Conservation (phyloP, 768 basidiomycete genomes). For the Steccherinum ochraceum region DNA sequence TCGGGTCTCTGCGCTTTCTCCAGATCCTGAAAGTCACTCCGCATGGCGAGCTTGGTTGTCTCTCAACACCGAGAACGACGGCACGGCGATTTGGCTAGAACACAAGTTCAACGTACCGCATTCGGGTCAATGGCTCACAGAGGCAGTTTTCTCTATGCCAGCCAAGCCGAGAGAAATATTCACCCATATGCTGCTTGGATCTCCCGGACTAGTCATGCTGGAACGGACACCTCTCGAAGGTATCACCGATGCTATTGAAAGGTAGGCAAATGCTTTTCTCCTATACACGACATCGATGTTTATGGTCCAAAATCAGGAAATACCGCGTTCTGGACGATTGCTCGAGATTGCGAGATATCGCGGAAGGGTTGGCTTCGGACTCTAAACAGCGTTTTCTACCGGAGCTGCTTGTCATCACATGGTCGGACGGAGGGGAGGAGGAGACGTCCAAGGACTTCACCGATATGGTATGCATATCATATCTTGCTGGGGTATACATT, state of each 20-base stretch:
- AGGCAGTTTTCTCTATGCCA: conserved; percentile 57
- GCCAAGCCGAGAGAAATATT: conserved; percentile 18
- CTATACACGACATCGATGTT: not conserved
- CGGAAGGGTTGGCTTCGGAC: conserved; percentile 40
- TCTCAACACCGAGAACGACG: conserved; percentile 63
- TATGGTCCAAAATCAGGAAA: too few species aligned
- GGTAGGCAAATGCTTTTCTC: too few species aligned
- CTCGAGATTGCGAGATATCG: conserved; percentile 57
- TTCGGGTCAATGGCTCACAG: conserved; percentile 58
- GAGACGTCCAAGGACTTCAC: conserved; percentile 41
- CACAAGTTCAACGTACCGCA: conserved; percentile 65
- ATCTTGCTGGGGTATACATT: not conserved
- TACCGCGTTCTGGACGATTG: conserved; percentile 70
- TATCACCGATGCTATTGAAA: conserved; percentile 60
- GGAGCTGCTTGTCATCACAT: conserved; percentile 53
- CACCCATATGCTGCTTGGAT: conserved; percentile 11
- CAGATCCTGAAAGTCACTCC: conserved; percentile 20
- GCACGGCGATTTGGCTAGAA: conserved; percentile 77
- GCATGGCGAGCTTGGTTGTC: conserved; percentile 73
- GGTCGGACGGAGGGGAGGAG: conserved; percentile 42
- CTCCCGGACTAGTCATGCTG: conserved; percentile 68
- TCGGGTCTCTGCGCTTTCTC: conserved; percentile 27
- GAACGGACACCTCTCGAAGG: conserved; percentile 65
- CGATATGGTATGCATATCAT: conserved; percentile 44
- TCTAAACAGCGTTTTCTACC: conserved; percentile 54